Evolutionary conservation across 768 basidiomycete genomes (phyloP).

Genomic region (Leccinum pellstonianum): DNA sequence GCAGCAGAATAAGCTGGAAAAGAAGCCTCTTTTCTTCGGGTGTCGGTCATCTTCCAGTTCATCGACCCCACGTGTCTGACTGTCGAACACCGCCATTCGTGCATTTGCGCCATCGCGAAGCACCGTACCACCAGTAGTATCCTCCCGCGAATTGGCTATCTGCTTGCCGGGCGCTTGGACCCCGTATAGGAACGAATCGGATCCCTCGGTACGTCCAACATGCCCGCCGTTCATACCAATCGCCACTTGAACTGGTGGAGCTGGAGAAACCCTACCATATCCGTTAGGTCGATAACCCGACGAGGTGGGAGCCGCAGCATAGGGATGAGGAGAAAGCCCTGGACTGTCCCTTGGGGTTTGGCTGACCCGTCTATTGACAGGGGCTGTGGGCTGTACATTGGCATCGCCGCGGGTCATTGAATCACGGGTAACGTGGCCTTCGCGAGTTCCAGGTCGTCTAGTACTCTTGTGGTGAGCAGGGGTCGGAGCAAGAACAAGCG

Average conservation of each 20-base stretch:
- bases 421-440: constrained; percentile 37
- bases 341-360: constrained; percentile 54
- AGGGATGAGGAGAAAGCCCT: constrained; percentile 64
- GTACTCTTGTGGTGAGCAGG: too few relatives aligned
- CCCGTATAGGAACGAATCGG: constrained; percentile 70
- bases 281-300: constrained; percentile 52
- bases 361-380: constrained; percentile 65
- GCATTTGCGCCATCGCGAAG: constrained; percentile 36
- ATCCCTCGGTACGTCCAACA: constrained; percentile 49
- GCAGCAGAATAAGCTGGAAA: constrained; percentile 70
- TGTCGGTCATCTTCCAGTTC: constrained; percentile 67
- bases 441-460: too few relatives aligned
- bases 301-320: constrained; percentile 61
- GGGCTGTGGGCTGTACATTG: constrained; percentile 67
- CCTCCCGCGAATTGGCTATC: constrained; percentile 51
- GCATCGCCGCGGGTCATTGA: constrained; percentile 42
- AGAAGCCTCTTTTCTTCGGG: constrained; percentile 57
- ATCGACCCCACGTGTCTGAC: constrained; percentile 58
- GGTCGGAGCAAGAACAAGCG: too few relatives aligned
- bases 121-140: constrained; percentile 44
- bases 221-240: constrained; percentile 38
- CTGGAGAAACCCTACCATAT: constrained; percentile 60
- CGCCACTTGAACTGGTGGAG: constrained; percentile 35
- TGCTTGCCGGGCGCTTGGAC: constrained; percentile 48
- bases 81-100: constrained; percentile 67